Conservation (phyloP, 805 yeast genomes). For the Candida easanensis region DNA sequence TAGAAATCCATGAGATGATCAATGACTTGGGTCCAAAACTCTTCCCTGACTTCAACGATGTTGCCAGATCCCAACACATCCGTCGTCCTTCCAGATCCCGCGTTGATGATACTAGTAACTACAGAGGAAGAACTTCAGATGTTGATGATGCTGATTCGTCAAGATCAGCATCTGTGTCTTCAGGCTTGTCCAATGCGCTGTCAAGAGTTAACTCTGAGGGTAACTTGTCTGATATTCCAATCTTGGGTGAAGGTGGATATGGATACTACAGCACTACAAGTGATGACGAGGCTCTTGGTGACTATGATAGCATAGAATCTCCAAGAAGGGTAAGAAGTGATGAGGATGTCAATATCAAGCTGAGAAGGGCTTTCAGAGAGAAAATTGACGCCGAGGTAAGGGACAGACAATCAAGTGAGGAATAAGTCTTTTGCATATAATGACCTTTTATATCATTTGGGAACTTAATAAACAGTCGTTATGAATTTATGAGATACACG, state of each 20-base stretch:
- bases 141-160: neutral
- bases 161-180: slow-evolving; percentile 24
- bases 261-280: slow-evolving; percentile 3
- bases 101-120: slow-evolving; percentile 2
- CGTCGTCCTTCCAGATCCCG: neutral
- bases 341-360: slow-evolving; percentile 2
- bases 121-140: slow-evolving; percentile 28
- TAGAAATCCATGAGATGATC: slow-evolving; percentile 74
- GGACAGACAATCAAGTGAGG: neutral
- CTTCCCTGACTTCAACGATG: slow-evolving; percentile 76
- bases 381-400: slow-evolving; percentile 2
- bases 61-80: slow-evolving; percentile 8
- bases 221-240: slow-evolving; percentile 62
- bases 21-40: slow-evolving; percentile 82
- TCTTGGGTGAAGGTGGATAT: slow-evolving; percentile 37
- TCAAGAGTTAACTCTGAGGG: slow-evolving; percentile 61
- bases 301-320: slow-evolving; percentile 3
- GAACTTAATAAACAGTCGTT: neutral
- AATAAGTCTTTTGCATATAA: too few species aligned
- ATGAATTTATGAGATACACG: too few species aligned
- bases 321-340: neutral
- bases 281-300: neutral
- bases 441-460: neutral
- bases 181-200: slow-evolving; percentile 53
- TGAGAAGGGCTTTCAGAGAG: slow-evolving; percentile 10